Evolutionary conservation across 495 filamentous ascomycete species (phyloP), one percentile per base, ranked within the genome.

Genomic region (Zalerion maritima): DNA sequence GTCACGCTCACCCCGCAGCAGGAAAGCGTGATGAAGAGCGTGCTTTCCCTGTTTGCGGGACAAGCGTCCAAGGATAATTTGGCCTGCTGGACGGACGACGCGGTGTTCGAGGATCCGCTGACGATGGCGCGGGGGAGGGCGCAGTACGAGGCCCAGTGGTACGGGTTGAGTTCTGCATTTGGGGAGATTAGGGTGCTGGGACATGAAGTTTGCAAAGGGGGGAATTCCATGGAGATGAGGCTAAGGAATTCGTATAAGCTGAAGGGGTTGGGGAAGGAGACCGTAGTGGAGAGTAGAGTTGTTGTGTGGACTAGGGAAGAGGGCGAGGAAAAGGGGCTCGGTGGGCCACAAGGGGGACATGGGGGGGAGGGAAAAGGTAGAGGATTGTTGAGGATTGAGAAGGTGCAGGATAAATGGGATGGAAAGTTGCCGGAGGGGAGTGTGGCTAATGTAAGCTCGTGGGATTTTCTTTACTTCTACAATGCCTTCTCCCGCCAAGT

Each of bases 321-420:
- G 0, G 49, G 49, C n/a, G n/a, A n/a, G n/a, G n/a, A n/a, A n/a
- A n/a, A n/a, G n/a, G n/a, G n/a, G n/a, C n/a, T n/a, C n/a, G n/a
- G n/a, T n/a, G n/a, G n/a, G n/a, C n/a, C n/a, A n/a, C n/a, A n/a
- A n/a, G n/a, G n/a, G n/a, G n/a, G n/a, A n/a, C n/a, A n/a, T n/a
- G n/a, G n/a, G n/a, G n/a, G n/a, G n/a, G n/a, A n/a, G n/a, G n/a
- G n/a, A n/a, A n/a, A n/a, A n/a, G n/a, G n/a, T n/a, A n/a, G n/a
- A n/a, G n/a, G n/a, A n/a, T n/a, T n/a, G n/a, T n/a, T n/a, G 9
- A 56, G 53, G 43, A 67, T 69, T 29, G 45, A 32, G n/a, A 55
- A 54, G 34, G 52, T 67, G 7, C 54, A 66, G 43, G 62, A 69
- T 41, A 57, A 52, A 35, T 69, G 64, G 64, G 48, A 58, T 45